Evolutionary conservation across 2,329 filamentous ascomycete species (phyloP).

Genomic region (Paraconiothyrium sp.): DNA sequence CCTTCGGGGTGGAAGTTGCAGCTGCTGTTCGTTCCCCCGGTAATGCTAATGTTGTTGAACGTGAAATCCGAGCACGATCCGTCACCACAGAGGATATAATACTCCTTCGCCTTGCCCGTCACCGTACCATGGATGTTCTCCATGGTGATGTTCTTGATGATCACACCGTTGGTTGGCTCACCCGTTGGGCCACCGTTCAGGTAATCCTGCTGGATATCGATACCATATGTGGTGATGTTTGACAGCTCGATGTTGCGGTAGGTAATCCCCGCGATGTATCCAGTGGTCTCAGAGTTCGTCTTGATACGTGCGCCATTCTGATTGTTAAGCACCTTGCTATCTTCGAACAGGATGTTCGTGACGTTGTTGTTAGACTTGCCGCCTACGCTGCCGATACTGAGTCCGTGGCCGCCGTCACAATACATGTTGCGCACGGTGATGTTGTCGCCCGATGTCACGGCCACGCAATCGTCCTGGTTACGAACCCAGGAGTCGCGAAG

Average conservation of each 20-base stretch:
- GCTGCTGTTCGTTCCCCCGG: constrained; percentile 21
- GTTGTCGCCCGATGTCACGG: constrained; percentile 62
- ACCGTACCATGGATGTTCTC: constrained; percentile 51
- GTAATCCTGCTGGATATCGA: constrained; percentile 62
- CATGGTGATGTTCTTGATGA: constrained; percentile 54
- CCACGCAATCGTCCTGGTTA: constrained; percentile 68
- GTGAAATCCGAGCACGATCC: constrained; percentile 56
- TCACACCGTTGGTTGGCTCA: constrained; percentile 56
- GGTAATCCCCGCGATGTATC: constrained; percentile 39
- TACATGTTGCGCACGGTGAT: constrained; percentile 46
- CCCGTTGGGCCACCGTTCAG: constrained; percentile 55
- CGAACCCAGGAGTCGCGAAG: constrained; percentile 58
- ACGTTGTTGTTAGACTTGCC: constrained; percentile 54
- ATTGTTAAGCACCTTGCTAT: constrained; percentile 59
- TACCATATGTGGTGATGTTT: constrained; percentile 57
- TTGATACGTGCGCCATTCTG: constrained; percentile 67
- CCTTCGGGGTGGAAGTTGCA: constrained; percentile 41
- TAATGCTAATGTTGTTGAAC: constrained; percentile 1
- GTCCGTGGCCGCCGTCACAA: constrained; percentile 62
- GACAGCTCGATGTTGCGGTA: constrained; percentile 41
- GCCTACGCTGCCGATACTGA: constrained; percentile 67
- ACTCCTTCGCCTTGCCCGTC: constrained; percentile 41
- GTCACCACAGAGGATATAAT: constrained; percentile 64
- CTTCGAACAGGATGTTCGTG: constrained; percentile 55
- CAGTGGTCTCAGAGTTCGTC: constrained; percentile 60